These are phyloP conservation scores for Piloderma croceum DNA, from an alignment of 768 basidiomycete genomes.

Conservation along the genomic window DNA sequence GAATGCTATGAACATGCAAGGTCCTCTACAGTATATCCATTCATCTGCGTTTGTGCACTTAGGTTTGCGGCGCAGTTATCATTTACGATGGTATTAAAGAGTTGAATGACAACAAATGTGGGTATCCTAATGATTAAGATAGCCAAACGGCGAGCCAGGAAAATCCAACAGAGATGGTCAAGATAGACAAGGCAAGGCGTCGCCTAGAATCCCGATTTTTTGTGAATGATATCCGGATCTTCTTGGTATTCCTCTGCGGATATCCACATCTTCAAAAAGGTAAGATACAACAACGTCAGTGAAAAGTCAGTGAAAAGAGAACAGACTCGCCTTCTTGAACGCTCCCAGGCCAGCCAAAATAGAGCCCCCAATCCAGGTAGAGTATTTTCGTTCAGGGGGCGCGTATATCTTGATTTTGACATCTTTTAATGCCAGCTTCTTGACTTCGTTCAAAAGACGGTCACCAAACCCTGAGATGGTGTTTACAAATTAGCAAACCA, in stretches of 20 bases:
- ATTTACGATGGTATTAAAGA: no score
- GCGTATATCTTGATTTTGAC: slow-evolving; percentile 99
- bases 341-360: slow-evolving; percentile 94
- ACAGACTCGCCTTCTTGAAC: slow-evolving; percentile 81
- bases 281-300: slow-evolving; percentile 9
- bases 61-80: no score
- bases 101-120: not conserved
- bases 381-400: slow-evolving; percentile 98
- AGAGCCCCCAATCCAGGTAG: slow-evolving; percentile 95
- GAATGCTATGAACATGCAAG: slow-evolving; percentile 24
- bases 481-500: no score
- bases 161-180: no score
- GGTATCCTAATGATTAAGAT: slow-evolving; percentile 1
- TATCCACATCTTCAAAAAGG: slow-evolving; percentile 85
- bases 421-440: slow-evolving; percentile 91
- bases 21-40: slow-evolving; percentile 5
- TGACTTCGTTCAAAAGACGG: slow-evolving; percentile 91
- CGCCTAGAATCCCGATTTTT: slow-evolving; percentile 77
- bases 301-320: slow-evolving; percentile 5
- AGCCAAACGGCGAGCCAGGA: slow-evolving; percentile 1
- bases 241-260: slow-evolving; percentile 99
- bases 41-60: no score
- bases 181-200: no score
- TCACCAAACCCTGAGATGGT: slow-evolving; percentile 81
- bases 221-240: slow-evolving; percentile 97